Evolutionary conservation across 2,329 filamentous ascomycete species (phyloP).

Genomic region (Trichothecium sympodiale): DNA sequence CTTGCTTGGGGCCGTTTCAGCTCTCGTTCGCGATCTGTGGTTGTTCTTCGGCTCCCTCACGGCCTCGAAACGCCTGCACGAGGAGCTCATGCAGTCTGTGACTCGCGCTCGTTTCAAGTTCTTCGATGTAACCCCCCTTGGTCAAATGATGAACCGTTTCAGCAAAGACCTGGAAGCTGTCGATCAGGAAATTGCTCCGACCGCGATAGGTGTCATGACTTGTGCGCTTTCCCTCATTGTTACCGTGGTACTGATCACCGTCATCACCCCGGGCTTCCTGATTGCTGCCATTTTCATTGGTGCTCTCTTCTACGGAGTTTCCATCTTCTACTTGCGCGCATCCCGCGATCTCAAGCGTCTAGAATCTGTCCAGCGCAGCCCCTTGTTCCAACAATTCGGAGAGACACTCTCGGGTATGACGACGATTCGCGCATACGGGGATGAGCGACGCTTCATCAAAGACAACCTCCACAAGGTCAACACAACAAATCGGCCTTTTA

Average conservation of each 20-base stretch:
- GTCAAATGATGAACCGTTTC: slow-evolving; percentile 96
- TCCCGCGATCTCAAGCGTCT: slow-evolving; percentile 93
- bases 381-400: slow-evolving; percentile 94
- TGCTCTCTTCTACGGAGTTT: slow-evolving; percentile 69
- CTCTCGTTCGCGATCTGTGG: slow-evolving; percentile 72
- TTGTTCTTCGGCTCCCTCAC: slow-evolving; percentile 86
- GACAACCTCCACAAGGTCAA: slow-evolving; percentile 87
- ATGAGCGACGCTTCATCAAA: slow-evolving; percentile 83
- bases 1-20: slow-evolving; percentile 65
- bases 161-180: slow-evolving; percentile 94
- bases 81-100: slow-evolving; percentile 64
- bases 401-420: slow-evolving; percentile 92
- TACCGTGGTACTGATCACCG: slow-evolving; percentile 76
- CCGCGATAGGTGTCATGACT: slow-evolving; percentile 68
- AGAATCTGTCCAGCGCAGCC: slow-evolving; percentile 88
- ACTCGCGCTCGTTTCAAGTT: slow-evolving; percentile 92
- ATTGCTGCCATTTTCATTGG: slow-evolving; percentile 80
- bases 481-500: slow-evolving; percentile 82
- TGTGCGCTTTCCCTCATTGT: slow-evolving; percentile 61
- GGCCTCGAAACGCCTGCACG: slow-evolving; percentile 77
- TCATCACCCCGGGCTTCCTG: slow-evolving; percentile 84
- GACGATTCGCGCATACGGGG: slow-evolving; percentile 92
- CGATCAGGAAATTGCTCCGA: slow-evolving; percentile 89
- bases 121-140: slow-evolving; percentile 91
- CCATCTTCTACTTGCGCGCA: slow-evolving; percentile 77